Percentiles rank a stretch among this genome's conserved stretches.
These are phyloP conservation scores for Dendrobium catenatum DNA, from an alignment of 106 monocot genomes.

Conservation along the genomic window DNA sequence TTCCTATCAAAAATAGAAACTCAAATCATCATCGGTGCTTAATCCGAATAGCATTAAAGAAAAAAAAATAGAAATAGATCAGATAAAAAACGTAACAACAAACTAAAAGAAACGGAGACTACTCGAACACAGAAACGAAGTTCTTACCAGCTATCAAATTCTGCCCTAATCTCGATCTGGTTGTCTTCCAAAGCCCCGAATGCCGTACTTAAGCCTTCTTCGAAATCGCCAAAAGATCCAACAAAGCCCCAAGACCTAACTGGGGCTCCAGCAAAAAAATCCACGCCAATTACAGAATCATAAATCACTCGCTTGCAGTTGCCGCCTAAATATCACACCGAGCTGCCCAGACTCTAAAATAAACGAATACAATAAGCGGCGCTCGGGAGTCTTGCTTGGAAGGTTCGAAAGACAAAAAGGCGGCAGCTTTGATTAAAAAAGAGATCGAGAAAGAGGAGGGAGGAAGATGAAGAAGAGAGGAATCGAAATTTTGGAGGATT, in stretches of 20 bases:
- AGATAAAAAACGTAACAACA: too few species aligned
- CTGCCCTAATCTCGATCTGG: slow-evolving; percentile 7
- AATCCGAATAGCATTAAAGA: background rate
- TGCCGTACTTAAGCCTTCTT: background rate
- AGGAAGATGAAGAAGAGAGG: background rate
- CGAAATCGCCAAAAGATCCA: background rate
- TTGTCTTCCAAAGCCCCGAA: background rate
- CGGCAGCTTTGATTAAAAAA: background rate
- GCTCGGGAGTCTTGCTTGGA: background rate
- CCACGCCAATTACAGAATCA: background rate
- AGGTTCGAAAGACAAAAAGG: background rate
- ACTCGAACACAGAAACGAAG: background rate
- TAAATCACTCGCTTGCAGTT: background rate
- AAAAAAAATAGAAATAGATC: background rate
- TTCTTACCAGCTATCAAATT: background rate
- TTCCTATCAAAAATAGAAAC: background rate
- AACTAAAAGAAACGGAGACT: background rate
- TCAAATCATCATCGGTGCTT: background rate
- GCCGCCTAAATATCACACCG: too few species aligned
- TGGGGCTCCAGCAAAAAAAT: background rate
- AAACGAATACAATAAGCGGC: background rate
- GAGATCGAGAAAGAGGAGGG: background rate
- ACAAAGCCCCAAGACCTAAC: background rate
- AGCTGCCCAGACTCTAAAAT: background rate
- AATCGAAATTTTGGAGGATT: background rate